Conservation (phyloP, 1,284 basidiomycete genomes). For the Ceratobasidium sp. region DNA sequence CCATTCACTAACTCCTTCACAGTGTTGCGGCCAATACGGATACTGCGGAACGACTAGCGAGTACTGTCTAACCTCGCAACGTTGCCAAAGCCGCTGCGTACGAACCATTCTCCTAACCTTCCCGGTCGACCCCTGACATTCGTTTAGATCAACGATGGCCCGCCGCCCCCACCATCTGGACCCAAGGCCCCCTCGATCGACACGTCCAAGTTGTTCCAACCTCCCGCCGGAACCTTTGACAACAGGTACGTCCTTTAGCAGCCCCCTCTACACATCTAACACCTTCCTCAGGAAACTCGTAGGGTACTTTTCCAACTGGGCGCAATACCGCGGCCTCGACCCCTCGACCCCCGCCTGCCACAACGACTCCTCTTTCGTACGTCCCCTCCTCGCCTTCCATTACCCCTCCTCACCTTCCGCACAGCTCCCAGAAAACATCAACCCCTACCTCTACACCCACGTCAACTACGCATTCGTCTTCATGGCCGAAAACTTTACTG, state of each 20-base stretch:
- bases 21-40: slow-evolving; percentile 22
- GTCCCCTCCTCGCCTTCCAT: background rate
- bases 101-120: background rate
- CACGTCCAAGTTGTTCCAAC: slow-evolving; percentile 13
- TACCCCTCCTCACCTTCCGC: background rate
- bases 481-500: slow-evolving; percentile 28
- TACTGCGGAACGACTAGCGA: slow-evolving; percentile 27
- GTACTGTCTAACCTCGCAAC: slow-evolving; percentile 26
- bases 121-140: background rate
- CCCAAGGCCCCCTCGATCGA: slow-evolving; percentile 15
- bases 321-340: slow-evolving; percentile 20
- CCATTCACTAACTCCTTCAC: background rate
- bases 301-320: slow-evolving; percentile 16
- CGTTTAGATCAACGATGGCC: slow-evolving; percentile 18
- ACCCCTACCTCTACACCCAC: slow-evolving; percentile 35
- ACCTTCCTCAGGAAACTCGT: background rate
- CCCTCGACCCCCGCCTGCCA: slow-evolving; percentile 9
- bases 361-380: slow-evolving; percentile 15
- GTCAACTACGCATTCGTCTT: slow-evolving; percentile 36
- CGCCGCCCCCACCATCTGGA: background rate
- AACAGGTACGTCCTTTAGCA: background rate
- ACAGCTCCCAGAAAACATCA: slow-evolving; percentile 29
- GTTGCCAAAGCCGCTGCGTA: slow-evolving; percentile 35
- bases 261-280: too few species aligned
- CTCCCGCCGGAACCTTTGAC: slow-evolving; percentile 3